A percentile compares a stretch with the other conserved stretches of the same genome.
phyloP scores from a whole-genome alignment of 1,139 yeast species.

The Saccharomycopsis hybrid region DNA sequence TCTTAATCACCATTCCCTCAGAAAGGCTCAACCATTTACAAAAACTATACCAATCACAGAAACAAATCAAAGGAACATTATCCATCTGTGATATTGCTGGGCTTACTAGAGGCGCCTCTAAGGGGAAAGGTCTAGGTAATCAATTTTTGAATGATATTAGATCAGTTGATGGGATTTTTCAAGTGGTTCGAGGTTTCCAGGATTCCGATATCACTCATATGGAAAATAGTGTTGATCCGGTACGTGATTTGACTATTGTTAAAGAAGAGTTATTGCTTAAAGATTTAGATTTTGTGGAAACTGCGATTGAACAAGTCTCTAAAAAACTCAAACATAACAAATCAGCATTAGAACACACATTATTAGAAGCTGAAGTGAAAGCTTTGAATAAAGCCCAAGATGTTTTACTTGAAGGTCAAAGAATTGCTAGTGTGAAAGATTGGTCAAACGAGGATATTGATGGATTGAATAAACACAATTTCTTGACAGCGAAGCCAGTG shows the following conservation, averaged over 20 bases:
- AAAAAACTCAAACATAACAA: conserved; percentile 39
- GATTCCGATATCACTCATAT: conserved; percentile 69
- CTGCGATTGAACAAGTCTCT: conserved; percentile 40
- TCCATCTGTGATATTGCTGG: conserved; percentile 73
- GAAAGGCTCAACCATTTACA: conserved; percentile 40
- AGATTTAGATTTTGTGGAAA: conserved; percentile 62
- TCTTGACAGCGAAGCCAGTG: conserved; percentile 67
- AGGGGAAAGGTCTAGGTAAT: conserved; percentile 74
- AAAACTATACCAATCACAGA: conserved; percentile 43
- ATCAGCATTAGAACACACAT: conserved; percentile 30
- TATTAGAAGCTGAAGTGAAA: conserved; percentile 37
- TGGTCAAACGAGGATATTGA: conserved; percentile 56
- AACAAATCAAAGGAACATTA: conserved; percentile 48
- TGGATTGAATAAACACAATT: conserved; percentile 50
- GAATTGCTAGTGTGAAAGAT: conserved; percentile 37
- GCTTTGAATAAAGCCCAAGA: conserved; percentile 44
- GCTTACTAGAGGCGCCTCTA: conserved; percentile 62
- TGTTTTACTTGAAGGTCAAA: conserved; percentile 51
- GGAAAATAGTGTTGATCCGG: conserved; percentile 57
- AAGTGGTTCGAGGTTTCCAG: conserved; percentile 60
- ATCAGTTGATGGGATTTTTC: conserved; percentile 69
- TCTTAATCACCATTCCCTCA: conserved; percentile 53
- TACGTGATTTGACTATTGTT: conserved; percentile 60
- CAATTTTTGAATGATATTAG: conserved; percentile 66
- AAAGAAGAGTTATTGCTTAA: conserved; percentile 68